Percentiles rank a stretch among this genome's conserved stretches.
Evolutionary conservation across 2,329 filamentous ascomycete genomes (phyloP).

Genomic region (Chaetomium globosum): DNA sequence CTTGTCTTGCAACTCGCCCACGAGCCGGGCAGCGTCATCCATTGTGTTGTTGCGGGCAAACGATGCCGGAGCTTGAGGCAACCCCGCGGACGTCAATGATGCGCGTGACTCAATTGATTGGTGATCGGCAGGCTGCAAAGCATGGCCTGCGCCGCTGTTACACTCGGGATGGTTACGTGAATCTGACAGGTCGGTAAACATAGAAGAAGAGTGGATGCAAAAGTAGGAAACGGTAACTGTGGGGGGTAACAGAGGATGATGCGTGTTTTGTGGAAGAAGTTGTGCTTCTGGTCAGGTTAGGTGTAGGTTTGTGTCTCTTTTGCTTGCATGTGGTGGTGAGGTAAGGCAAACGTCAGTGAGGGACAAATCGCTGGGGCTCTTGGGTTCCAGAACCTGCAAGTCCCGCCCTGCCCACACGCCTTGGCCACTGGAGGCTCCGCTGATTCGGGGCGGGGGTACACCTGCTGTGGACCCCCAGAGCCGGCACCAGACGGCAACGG

Average conservation of each 20-base stretch:
- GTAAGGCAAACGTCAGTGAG: slow-evolving; percentile 24
- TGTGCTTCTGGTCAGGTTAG: background rate
- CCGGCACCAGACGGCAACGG: slow-evolving; percentile 20
- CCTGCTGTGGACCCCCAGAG: background rate
- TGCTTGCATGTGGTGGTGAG: slow-evolving; percentile 13
- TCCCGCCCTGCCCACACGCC: slow-evolving; percentile 16
- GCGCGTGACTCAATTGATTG: slow-evolving; percentile 32
- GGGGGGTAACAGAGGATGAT: background rate
- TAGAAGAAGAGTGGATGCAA: background rate
- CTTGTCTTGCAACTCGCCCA: slow-evolving; percentile 56
- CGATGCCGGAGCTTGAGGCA: slow-evolving; percentile 24
- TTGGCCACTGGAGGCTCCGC: slow-evolving; percentile 18
- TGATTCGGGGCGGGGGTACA: slow-evolving; percentile 24
- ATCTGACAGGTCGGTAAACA: background rate
- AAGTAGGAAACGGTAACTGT: background rate
- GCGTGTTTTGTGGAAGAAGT: slow-evolving; percentile 15
- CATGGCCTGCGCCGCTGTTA: slow-evolving; percentile 26
- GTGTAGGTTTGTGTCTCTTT: background rate
- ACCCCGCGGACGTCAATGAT: slow-evolving; percentile 23
- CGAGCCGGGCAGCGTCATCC: slow-evolving; percentile 54
- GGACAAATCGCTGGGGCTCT: slow-evolving; percentile 13
- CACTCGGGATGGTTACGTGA: background rate
- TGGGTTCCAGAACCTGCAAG: slow-evolving; percentile 28
- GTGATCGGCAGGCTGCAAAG: slow-evolving; percentile 27
- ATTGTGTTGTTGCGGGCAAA: slow-evolving; percentile 40